A percentile compares a stretch with the other conserved stretches of the same genome.
phyloP scores from a whole-genome alignment of 2,329 filamentous ascomycete genomes.

The Ciborinia camelliae region DNA sequence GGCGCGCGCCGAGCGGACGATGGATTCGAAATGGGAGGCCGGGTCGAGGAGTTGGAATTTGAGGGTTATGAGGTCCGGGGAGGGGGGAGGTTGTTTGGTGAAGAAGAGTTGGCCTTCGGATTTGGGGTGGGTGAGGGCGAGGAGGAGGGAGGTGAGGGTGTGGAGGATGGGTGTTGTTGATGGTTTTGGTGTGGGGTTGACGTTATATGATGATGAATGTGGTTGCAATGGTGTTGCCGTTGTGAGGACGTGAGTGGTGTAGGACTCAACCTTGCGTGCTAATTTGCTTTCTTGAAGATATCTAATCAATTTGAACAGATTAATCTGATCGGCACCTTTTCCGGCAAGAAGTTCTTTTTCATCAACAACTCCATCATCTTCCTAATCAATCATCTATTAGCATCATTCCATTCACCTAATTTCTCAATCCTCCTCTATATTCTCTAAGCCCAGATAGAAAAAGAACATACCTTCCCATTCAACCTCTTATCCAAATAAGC shows the following conservation, averaged over 20 bases:
- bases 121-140: conserved; percentile 82
- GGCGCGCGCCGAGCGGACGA: conserved; percentile 78
- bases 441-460: not conserved
- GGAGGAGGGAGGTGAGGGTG: conserved; percentile 66
- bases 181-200: conserved; percentile 9
- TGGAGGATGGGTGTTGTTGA: conserved; percentile 38
- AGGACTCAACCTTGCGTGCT: conserved; percentile 91
- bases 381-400: conserved; percentile 30
- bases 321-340: conserved; percentile 93
- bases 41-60: conserved; percentile 90
- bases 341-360: conserved; percentile 70
- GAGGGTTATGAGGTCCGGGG: conserved; percentile 50
- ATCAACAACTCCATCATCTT: conserved; percentile 64
- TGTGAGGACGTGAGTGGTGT: conserved; percentile 56
- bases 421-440: not conserved
- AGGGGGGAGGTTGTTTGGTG: conserved; percentile 42
- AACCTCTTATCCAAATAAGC: conserved; percentile 60
- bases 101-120: conserved; percentile 65
- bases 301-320: conserved; percentile 80
- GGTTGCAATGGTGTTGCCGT: conserved; percentile 28
- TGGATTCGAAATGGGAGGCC: conserved; percentile 83
- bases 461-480: conserved; percentile 45
- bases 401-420: not conserved
- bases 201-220: conserved; percentile 16
- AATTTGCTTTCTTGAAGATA: conserved; percentile 92